These are phyloP conservation scores for Termitomyces sp. DNA, from an alignment of 1,284 basidiomycete species.

Conservation along the genomic window DNA sequence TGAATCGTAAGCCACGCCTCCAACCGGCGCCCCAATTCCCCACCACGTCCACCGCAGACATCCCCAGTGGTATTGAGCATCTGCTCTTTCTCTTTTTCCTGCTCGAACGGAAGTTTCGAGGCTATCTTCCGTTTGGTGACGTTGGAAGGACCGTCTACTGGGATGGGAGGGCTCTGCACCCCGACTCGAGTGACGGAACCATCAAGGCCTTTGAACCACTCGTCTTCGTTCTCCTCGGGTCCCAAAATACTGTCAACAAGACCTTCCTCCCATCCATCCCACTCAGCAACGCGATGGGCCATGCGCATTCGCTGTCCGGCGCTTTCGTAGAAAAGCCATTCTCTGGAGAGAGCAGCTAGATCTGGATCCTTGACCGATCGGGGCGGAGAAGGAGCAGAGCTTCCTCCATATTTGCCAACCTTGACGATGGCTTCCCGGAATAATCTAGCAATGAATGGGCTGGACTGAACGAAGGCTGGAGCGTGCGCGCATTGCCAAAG, in stretches of 20 bases:
- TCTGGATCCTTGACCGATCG: constrained; percentile 23
- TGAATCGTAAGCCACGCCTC: constrained; percentile 62
- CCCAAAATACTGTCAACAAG: constrained; percentile 69
- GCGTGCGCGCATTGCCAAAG: constrained; percentile 79
- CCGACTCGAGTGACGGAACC: constrained; percentile 19
- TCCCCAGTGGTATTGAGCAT: constrained; percentile 65
- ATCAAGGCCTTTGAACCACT: constrained; percentile 54
- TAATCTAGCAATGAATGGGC: constrained; percentile 63
- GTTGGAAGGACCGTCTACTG: constrained; percentile 7
- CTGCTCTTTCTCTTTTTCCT: constrained; percentile 63
- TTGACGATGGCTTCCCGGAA: constrained; percentile 59
- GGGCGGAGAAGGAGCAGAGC: constrained; percentile 21
- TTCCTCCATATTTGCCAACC: constrained; percentile 30
- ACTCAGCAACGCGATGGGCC: constrained; percentile 73
- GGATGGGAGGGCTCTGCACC: constrained; percentile 15
- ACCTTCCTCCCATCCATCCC: constrained; percentile 86
- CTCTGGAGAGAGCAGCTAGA: constrained; percentile 41
- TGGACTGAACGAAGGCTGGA: constrained; percentile 70
- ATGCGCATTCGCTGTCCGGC: constrained; percentile 59
- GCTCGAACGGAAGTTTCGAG: constrained; percentile 40
- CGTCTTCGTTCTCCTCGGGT: constrained; percentile 59
- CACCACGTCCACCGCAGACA: constrained; percentile 69
- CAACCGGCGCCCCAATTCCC: constrained; percentile 64
- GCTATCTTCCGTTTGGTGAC: constrained; percentile 25
- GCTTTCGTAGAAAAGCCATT: constrained; percentile 70